Conservation (phyloP, 129 eudicot species). For the Calendula officinalis region DNA sequence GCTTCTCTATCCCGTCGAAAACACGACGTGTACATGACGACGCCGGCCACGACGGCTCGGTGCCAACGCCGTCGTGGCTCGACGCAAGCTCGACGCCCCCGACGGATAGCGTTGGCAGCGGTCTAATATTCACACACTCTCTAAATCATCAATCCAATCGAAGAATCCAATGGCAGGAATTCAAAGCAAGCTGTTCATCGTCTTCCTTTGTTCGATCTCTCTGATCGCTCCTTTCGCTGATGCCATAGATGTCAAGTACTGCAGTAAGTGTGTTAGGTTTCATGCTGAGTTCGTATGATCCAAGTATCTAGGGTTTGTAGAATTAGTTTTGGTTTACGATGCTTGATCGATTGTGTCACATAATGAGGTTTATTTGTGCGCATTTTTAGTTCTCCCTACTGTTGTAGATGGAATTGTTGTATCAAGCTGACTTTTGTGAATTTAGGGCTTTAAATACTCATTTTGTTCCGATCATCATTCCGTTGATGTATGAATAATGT, state of each 20-base stretch:
- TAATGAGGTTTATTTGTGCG: neutral
- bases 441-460: neutral
- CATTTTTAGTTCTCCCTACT: neutral
- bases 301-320: conserved; percentile 10
- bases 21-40: too few species aligned
- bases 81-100: too few species aligned
- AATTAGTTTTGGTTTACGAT: neutral
- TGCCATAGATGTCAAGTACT: conserved; percentile 50
- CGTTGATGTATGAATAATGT: conserved; percentile 1
- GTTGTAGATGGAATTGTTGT: conserved; percentile 2
- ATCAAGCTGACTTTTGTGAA: conserved; percentile 11
- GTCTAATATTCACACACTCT: conserved; percentile 10
- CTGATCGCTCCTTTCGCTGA: conserved; percentile 29
- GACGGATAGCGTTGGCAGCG: too few species aligned
- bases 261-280: conserved; percentile 37
- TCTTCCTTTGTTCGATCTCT: conserved; percentile 26
- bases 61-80: too few species aligned
- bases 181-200: conserved; percentile 22
- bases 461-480: neutral
- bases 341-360: neutral
- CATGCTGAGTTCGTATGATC: neutral
- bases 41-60: too few species aligned
- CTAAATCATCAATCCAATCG: neutral
- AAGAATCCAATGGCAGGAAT: conserved; percentile 35
- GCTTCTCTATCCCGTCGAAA: too few species aligned